Base-by-base conservation (phyloP, 331 rosid species). In the Acacia concinna region DNA sequence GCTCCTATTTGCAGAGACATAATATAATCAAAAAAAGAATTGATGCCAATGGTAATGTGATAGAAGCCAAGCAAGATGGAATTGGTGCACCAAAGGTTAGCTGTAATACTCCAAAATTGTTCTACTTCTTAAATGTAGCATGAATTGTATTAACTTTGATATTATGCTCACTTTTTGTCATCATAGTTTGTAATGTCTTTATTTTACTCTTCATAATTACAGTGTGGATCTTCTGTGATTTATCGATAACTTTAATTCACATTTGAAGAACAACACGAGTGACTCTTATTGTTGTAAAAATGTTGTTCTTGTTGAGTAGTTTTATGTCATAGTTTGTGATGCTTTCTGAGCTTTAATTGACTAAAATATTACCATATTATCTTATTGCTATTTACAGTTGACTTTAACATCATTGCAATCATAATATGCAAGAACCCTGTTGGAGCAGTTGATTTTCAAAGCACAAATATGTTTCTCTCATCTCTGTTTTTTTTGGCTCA, bases 31-130 rank as follows among this genome's bases (percentile, higher is more conserved):
- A 94, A 84, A 92, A 90, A 87, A 86, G 98, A 83, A 85, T 92
- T 49, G 90, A 94, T 82, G 76, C 85, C 73, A 89, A 85, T 83
- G 93, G 93, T 68, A 88, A 83, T 75, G 84, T 92, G 75, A 86
- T 94, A 64, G 97, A 92, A 85, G 82, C 84, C 23, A 90, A 34
- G 85, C 82, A 81, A 88, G 98, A 90, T 73, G 94, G 93, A 78
- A 89, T 94, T 78, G 98, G 98, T 74, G 98, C 97, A 15, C 89
- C 97, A 62, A 92, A 94, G 98, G 98, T 94, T 88, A 79, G 91
- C 77, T 77, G 23, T 49, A 79, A 82, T 76, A 56, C 64, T 37
- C 54, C 9, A 69, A 56, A 47, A 28, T 28, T 65, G 32, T 67
- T 73, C 67, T 18, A 27, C 73, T 73, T 65, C 78, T 57, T 28